These are phyloP conservation scores for Chlorella sp. DNA, from an alignment of 139 green algal genomes.

Conservation along the genomic window DNA sequence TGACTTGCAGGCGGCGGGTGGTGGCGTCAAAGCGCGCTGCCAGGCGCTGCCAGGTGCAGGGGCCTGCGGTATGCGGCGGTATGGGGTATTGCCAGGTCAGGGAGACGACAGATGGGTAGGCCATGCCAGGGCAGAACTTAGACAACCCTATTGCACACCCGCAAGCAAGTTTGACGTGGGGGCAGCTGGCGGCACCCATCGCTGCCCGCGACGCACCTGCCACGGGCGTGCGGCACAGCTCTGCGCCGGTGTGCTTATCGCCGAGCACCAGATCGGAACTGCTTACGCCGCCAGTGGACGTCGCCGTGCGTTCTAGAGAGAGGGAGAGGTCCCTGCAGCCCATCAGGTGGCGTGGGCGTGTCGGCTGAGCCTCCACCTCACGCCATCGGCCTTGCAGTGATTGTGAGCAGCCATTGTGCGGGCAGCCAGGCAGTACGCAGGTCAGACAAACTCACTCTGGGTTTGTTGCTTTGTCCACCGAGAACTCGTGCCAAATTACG, in stretches of 20 bases:
- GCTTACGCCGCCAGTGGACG: background rate
- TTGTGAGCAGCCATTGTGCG: background rate
- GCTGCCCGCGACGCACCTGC: background rate
- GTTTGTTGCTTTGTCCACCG: background rate
- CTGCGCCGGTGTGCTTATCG: background rate
- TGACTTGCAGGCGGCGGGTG: background rate
- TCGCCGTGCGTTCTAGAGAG: background rate
- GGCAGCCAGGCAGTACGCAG: background rate
- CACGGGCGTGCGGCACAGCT: background rate
- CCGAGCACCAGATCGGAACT: background rate
- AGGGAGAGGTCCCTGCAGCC: background rate
- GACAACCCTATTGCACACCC: no score
- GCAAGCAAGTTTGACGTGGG: background rate
- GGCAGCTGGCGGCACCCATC: no score
- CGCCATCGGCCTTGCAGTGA: background rate
- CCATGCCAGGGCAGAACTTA: no score
- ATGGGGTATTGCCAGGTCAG: background rate
- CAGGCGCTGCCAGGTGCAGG: constrained; percentile 19
- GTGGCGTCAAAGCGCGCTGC: background rate
- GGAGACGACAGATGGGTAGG: no score
- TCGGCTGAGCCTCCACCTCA: background rate
- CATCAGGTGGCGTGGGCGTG: background rate
- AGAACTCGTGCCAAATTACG: background rate
- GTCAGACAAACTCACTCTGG: background rate
- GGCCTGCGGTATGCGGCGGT: constrained; percentile 2